Evolutionary conservation across 1,284 basidiomycete genomes (phyloP), one percentile per base, ranked within the genome.

Genomic region (Rhodotorula sp.): DNA sequence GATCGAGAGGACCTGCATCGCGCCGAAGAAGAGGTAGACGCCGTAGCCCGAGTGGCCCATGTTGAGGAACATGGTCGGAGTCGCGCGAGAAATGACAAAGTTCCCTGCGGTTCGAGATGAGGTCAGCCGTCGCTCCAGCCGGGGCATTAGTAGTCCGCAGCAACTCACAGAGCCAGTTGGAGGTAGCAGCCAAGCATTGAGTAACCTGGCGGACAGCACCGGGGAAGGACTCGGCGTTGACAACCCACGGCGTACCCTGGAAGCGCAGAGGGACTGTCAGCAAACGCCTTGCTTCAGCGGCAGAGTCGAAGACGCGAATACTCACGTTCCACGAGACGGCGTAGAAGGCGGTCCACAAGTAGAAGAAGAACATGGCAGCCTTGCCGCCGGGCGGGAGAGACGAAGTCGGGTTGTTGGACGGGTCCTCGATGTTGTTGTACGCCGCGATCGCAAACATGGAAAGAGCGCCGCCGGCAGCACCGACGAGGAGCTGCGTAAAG

Each of bases 401-500:
- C 26, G 68, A 69, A 24, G 68, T 71, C 1, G 66, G 33, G 72
- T 77, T 51, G 6, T 42, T 29, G 8, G 61, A 49, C 2, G 78
- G 76, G 60, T 79, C 64, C 44, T 71, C 77, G 30, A 76, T 69
- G 10, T 60, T 75, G 77, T 76, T 76, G 67, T 72, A 78, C 3
- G 57, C 71, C 6, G 66, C 68, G 33, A 70, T 69, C 53, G 68
- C 82, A 67, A 78, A 83, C 82, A 84, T 83, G 8, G 79, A 79
- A 22, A 82, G n/a, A 0, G 81, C 80, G 5, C 82, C 83, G 24
- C 82, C 83, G 44, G 81, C 67, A 12, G 82, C 81, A 18, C 85
- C 84, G 46, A 80, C 75, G 58, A 85, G 80, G 55, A 85, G 78
- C 68, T 69, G 56, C 10, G 2, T n/a, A 0, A 24, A 4, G 3